Evolutionary conservation across 2,329 filamentous ascomycete species (phyloP), one percentile per base, ranked within the genome.

Genomic region (Ophiobolus disseminans): DNA sequence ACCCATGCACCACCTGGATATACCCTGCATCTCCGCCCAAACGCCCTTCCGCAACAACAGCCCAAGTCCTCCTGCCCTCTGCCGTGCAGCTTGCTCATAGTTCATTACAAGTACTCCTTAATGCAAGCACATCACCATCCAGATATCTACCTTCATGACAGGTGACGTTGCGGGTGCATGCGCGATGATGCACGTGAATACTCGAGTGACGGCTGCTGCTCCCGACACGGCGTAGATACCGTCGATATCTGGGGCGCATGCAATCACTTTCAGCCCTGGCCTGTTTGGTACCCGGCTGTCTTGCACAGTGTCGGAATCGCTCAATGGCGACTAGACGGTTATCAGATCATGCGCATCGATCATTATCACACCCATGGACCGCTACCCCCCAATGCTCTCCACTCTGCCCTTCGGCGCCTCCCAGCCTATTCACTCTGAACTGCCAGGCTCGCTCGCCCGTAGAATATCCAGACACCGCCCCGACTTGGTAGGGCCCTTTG

Each of bases 291-390:
- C 23, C 25, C 32, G 26, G 23, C 34, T 36, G 32, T 35, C 22
- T n/a, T 28, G 25, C 21, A 23, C 17, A 6, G n/a, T n/a, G n/a
- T n/a, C n/a, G 40, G 40, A 26, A 20, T 28, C 19, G 22, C 40
- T 50, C 50, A 16, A 20, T 40, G 34, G 32, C 31, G 40, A 40
- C 45, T 50, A 55, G 48, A 44, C 45, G 40, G 38, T 20, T 38
- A 55, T 57, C 57, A 57, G 48, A 53, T 54, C 53, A 57, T 56
- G 53, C 53, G 45, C 48, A 48, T 10, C 25, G 25, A 34, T 38
- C 43, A 50, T 45, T 32, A 31, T 40, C 42, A 45, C 50, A 49
- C 28, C 35, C 30, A 32, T 32, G 30, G 30, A 11, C 14, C 38
- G 20, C 34, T 28, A 30, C 23, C 40, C 32, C 40, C 23, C 31